Evolutionary conservation across 1,284 basidiomycete species (phyloP).

Genomic region (Leccinum huronense): DNA sequence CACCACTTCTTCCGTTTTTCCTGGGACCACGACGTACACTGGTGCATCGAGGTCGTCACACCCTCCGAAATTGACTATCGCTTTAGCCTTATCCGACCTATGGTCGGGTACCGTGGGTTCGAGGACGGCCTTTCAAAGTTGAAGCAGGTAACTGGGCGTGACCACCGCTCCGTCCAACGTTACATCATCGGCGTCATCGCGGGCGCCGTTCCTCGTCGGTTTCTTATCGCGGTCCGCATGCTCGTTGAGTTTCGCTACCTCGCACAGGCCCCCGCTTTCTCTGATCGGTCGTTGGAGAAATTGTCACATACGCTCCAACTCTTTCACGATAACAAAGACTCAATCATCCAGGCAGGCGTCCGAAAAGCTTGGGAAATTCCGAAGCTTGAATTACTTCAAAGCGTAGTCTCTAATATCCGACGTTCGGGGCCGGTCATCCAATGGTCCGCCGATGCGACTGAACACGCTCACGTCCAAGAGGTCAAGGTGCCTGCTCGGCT

Average conservation of each 20-base stretch:
- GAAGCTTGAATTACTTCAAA: conserved; percentile 5
- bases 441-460: background rate
- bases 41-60: background rate
- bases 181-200: background rate
- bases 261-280: background rate
- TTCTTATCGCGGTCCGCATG: background rate
- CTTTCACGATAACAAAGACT: conserved; percentile 1
- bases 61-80: background rate
- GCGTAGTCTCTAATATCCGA: background rate
- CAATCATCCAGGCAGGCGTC: background rate
- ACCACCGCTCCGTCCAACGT: conserved; percentile 2
- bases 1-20: background rate
- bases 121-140: conserved; percentile 9
- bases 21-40: conserved; percentile 4
- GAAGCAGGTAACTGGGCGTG: conserved; percentile 12
- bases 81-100: background rate
- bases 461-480: conserved; percentile 5
- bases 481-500: background rate
- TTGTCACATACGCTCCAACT: background rate
- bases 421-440: background rate
- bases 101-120: conserved; percentile 6
- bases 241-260: background rate
- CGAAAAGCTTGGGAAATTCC: background rate
- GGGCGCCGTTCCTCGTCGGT: background rate
- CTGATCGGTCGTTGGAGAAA: background rate